Percentiles rank a stretch among this genome's conserved stretches.
Evolutionary conservation across 306 rosid species (phyloP).

Genomic region (Senna tora): DNA sequence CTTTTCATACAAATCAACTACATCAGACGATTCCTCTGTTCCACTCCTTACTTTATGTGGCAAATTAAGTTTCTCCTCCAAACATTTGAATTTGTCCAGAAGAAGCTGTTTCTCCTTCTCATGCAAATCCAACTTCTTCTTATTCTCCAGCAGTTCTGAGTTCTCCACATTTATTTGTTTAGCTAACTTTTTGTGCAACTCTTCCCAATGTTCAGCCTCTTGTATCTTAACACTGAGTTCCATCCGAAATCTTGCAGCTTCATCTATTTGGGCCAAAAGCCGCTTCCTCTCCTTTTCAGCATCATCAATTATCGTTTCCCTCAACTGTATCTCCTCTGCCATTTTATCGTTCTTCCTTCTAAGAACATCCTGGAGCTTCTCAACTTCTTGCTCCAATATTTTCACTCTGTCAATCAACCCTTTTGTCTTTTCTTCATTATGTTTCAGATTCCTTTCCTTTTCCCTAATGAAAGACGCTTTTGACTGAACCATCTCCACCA

Average conservation of each 20-base stretch:
- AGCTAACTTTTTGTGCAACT: conserved; percentile 31
- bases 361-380: conserved; percentile 43
- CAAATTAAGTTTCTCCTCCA: conserved; percentile 50
- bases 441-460: conserved; percentile 44
- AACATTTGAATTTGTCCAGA: conserved; percentile 40
- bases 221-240: conserved; percentile 39
- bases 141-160: conserved; percentile 40
- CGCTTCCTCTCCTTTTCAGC: conserved; percentile 49
- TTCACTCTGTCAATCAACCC: conserved; percentile 36
- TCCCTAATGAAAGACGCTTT: conserved; percentile 46
- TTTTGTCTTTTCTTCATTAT: conserved; percentile 49
- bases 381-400: conserved; percentile 42
- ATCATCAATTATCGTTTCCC: conserved; percentile 10
- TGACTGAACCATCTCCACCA: conserved; percentile 46
- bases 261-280: conserved; percentile 42
- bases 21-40: conserved; percentile 39
- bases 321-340: conserved; percentile 29
- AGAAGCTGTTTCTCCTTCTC: conserved; percentile 52
- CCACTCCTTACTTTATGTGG: conserved; percentile 3
- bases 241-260: conserved; percentile 28
- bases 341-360: conserved; percentile 45
- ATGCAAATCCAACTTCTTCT: conserved; percentile 39
- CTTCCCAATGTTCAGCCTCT: conserved; percentile 52
- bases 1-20: conserved; percentile 37
- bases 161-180: conserved; percentile 29